Evolutionary conservation across 2,329 filamentous ascomycete species (phyloP).

Genomic region (Biscogniauxia sp.): DNA sequence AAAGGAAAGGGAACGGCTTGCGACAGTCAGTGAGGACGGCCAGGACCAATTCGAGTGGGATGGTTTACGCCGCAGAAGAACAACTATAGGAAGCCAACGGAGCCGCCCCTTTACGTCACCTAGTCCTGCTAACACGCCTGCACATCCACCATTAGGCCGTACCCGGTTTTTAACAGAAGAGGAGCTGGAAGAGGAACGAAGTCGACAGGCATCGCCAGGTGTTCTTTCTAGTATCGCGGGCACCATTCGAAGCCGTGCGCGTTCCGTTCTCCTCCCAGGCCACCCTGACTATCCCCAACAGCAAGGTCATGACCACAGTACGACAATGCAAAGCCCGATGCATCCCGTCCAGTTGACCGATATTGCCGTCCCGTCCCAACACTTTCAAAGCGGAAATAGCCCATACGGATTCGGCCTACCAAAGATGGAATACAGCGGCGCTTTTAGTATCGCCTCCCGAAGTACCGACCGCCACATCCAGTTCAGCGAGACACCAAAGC

Average conservation of each 20-base stretch:
- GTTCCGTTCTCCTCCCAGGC: conserved; percentile 39
- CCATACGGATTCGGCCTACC: conserved; percentile 51
- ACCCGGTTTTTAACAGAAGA: conserved; percentile 73
- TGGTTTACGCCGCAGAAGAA: conserved; percentile 73
- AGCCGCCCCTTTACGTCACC: conserved; percentile 36
- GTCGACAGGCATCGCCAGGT: conserved; percentile 44
- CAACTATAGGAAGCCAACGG: conserved; percentile 45
- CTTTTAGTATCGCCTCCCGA: conserved; percentile 44
- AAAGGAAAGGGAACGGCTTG: conserved; percentile 66
- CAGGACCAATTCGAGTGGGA: conserved; percentile 78
- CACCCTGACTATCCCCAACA: conserved; percentile 41
- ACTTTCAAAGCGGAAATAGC: conserved; percentile 40
- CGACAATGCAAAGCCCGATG: conserved; percentile 51
- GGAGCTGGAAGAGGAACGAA: conserved; percentile 54
- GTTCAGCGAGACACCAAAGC: conserved; percentile 42
- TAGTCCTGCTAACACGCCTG: conserved; percentile 34
- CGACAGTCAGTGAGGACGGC: conserved; percentile 75
- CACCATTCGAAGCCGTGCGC: conserved; percentile 49
- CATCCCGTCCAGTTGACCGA: conserved; percentile 63
- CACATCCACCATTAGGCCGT: conserved; percentile 82
- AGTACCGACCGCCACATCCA: conserved; percentile 45
- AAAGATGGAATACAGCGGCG: conserved; percentile 49
- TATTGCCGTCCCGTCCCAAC: conserved; percentile 51
- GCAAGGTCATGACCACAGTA: conserved; percentile 27
- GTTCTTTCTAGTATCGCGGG: conserved; percentile 57